Conservation (phyloP, 2,329 filamentous ascomycete genomes). For the Ophiocordyceps camponoti-leonardi region DNA sequence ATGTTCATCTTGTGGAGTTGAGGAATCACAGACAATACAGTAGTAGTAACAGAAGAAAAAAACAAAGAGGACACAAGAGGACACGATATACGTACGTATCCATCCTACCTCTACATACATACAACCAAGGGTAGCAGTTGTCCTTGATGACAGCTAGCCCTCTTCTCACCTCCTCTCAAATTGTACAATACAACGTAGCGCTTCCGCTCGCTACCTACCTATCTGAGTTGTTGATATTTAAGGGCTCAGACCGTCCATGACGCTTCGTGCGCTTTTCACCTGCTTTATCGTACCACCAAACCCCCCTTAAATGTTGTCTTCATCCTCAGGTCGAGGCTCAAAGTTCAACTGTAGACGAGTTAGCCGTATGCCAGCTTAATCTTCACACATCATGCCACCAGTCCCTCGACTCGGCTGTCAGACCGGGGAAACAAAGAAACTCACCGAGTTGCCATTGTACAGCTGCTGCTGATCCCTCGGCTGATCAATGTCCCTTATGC, state of each 20-base stretch:
- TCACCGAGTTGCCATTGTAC: conserved; percentile 83
- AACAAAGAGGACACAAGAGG: too few relatives aligned
- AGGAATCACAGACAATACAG: not conserved
- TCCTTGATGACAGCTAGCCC: too few relatives aligned
- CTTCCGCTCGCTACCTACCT: conserved; percentile 6
- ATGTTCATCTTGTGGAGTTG: conserved; percentile 1
- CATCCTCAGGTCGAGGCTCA: conserved; percentile 39
- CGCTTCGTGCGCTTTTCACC: not conserved
- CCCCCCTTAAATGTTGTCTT: conserved; percentile 25
- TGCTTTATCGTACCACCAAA: not conserved
- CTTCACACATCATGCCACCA: not conserved
- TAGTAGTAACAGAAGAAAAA: too few relatives aligned
- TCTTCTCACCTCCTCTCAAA: not conserved
- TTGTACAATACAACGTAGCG: conserved; percentile 9
- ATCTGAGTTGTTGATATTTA: not conserved
- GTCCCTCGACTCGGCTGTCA: not conserved
- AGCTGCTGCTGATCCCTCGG: conserved; percentile 45
- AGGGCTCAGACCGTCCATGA: conserved; percentile 2
- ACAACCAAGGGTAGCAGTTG: not conserved
- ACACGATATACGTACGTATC: too few relatives aligned
- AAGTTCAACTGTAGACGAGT: conserved; percentile 40
- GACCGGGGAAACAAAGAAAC: conserved; percentile 9
- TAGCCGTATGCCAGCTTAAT: not conserved
- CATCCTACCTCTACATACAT: not conserved
- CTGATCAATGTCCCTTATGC: conserved; percentile 22